Evolutionary conservation across 2,329 filamentous ascomycete genomes (phyloP), one percentile per base, ranked within the genome.

Genomic region (Penicillium corylophilum): DNA sequence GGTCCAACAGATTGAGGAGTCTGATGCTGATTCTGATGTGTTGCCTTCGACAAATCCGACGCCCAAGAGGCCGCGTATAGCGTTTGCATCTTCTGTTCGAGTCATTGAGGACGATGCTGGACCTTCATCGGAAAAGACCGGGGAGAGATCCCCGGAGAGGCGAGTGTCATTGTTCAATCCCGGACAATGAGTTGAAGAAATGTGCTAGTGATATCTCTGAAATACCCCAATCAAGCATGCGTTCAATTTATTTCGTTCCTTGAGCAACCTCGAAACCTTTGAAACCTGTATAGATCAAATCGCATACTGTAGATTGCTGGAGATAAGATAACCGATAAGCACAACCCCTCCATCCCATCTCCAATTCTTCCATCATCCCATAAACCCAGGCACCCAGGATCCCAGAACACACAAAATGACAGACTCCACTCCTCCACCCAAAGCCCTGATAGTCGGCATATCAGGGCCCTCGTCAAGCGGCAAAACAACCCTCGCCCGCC

Each of bases 381-480:
- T 26, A 57, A 49, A 2, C 46, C 54, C n/a, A n/a, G n/a, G 23
- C 1, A 63, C 26, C 26, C 26, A 1, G 7, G 60, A 43, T 50
- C 20, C 5, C 26, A 29, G 8, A 28, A 5, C 16, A 15, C 6
- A 10, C 18, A 41, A n/a, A 8, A 59, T 59, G 54, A 22, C 41
- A 35, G 24, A 46, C 1, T 10, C 44, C 49, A 15, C 8, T n/a
- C 13, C 18, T 20, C 23, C 36, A 20, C 42, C 35, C 1, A 20
- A 54, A 28, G 71, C 76, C 44, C 68, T 93, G 54, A 76, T 96
- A 39, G 77, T 97, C 48, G 90, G 86, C 53, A 85, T 97, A 52
- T 95, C 90, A 35, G 94, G 94, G 50, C 90, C 89, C 58, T 96
- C 93, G 1, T 95, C 89, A 3, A 93, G 89, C 63, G 94, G 94